Conservation (phyloP, 768 basidiomycete species). For the Rubroboletus satanas region DNA sequence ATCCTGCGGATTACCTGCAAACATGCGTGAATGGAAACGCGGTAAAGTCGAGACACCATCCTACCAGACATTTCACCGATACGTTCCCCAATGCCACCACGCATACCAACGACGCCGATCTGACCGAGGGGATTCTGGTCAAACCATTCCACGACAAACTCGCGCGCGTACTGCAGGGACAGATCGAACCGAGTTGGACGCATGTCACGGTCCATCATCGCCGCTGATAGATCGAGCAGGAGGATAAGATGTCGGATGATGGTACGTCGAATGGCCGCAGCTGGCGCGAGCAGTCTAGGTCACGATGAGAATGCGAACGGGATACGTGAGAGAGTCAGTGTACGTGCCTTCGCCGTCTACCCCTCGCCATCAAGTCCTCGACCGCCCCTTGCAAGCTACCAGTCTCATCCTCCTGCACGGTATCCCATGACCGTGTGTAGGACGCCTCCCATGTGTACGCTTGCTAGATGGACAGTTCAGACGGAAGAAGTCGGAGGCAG, state of each 20-base stretch:
- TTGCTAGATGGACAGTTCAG: conserved; percentile 44
- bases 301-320: conserved; percentile 4
- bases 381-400: conserved; percentile 91
- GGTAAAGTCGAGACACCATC: conserved; percentile 16
- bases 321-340: background rate
- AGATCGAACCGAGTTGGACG: conserved; percentile 92
- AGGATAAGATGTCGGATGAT: conserved; percentile 96
- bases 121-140: conserved; percentile 99
- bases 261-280: conserved; percentile 83
- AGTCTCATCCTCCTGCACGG: conserved; percentile 91
- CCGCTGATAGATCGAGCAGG: conserved; percentile 83
- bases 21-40: conserved; percentile 3
- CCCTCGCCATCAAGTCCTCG: conserved; percentile 82
- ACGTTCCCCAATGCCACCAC: conserved; percentile 86
- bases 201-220: conserved; percentile 97
- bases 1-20: conserved; percentile 89
- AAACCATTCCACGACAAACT: conserved; percentile 96
- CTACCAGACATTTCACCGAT: conserved; percentile 90
- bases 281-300: conserved; percentile 72
- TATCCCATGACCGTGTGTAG: conserved; percentile 94
- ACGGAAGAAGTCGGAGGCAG: background rate
- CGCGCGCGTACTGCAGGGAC: conserved; percentile 83
- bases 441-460: conserved; percentile 95
- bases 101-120: conserved; percentile 91
- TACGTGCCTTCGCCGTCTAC: conserved; percentile 73